phyloP scores from a whole-genome alignment of 805 yeast genomes.

The Spathaspora sp. region DNA sequence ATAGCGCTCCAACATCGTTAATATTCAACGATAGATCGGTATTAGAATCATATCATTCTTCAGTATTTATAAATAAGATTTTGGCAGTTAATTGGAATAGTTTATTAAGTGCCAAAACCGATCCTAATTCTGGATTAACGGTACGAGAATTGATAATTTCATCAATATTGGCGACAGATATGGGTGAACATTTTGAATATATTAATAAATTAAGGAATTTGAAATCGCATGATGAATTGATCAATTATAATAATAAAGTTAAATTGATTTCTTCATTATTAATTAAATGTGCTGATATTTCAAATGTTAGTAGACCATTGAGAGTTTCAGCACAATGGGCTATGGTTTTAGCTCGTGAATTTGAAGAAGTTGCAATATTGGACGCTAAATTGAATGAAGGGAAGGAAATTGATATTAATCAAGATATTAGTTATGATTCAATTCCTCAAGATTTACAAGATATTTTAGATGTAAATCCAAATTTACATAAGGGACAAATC shows the following conservation, averaged over 20 bases:
- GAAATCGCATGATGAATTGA: conserved; percentile 13
- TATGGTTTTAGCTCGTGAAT: conserved; percentile 69
- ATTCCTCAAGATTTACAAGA: conserved; percentile 39
- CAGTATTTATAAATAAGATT: conserved; percentile 49
- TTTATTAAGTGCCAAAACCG: conserved; percentile 18
- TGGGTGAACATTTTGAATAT: conserved; percentile 83
- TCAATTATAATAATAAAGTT: conserved; percentile 15
- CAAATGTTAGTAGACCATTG: conserved; percentile 84
- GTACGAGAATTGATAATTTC: conserved; percentile 29
- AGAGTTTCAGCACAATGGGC: conserved; percentile 85
- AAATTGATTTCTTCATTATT: conserved; percentile 60
- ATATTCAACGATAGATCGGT: conserved; percentile 64
- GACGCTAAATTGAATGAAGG: conserved; percentile 29
- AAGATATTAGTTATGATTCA: conserved; percentile 22
- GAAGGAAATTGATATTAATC: conserved; percentile 3
- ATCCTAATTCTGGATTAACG: conserved; percentile 14
- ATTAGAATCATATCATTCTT: conserved; percentile 78
- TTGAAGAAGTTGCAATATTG: conserved; percentile 59
- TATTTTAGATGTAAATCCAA: conserved; percentile 45
- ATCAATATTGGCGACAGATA: conserved; percentile 65
- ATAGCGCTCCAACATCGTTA: conserved; percentile 60
- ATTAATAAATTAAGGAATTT: conserved; percentile 45
- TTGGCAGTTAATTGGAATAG: conserved; percentile 36
- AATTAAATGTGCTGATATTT: conserved; percentile 92
- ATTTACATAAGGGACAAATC: conserved; percentile 67